Percentiles rank a stretch among this genome's conserved stretches.
These are phyloP conservation scores for Fusarium neocosmosporiellum DNA, from an alignment of 2,329 filamentous ascomycete species.

Conservation along the genomic window DNA sequence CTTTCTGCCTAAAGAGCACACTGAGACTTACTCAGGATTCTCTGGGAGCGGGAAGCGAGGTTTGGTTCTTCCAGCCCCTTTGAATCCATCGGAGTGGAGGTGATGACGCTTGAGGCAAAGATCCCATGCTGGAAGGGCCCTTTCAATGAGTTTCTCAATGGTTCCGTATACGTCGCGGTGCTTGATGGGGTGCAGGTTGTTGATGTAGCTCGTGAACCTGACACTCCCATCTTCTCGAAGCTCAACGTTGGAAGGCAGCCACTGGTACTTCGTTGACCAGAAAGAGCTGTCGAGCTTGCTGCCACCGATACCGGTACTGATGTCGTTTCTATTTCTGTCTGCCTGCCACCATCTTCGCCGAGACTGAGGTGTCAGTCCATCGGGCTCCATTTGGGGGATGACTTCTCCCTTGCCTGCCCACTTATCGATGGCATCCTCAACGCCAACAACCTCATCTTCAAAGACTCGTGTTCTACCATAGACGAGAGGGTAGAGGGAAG, in stretches of 20 bases:
- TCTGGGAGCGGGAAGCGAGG: slow-evolving; percentile 16
- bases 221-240: slow-evolving; percentile 52
- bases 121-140: slow-evolving; percentile 56
- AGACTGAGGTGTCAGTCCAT: neutral
- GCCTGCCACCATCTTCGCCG: neutral
- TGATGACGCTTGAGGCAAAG: slow-evolving; percentile 51
- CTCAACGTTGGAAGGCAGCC: slow-evolving; percentile 46
- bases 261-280: slow-evolving; percentile 47
- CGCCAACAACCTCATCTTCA: slow-evolving; percentile 42
- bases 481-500: slow-evolving; percentile 34
- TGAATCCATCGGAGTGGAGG: slow-evolving; percentile 28
- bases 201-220: slow-evolving; percentile 58
- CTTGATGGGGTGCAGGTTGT: slow-evolving; percentile 56
- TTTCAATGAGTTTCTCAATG: slow-evolving; percentile 51
- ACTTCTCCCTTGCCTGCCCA: slow-evolving; percentile 38
- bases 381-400: slow-evolving; percentile 54
- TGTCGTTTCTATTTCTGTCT: too few species aligned
- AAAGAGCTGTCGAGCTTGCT: slow-evolving; percentile 67
- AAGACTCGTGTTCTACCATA: slow-evolving; percentile 49
- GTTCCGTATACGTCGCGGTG: slow-evolving; percentile 46
- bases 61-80: slow-evolving; percentile 21
- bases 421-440: slow-evolving; percentile 34
- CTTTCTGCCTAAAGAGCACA: rapidly evolving
- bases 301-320: slow-evolving; percentile 54
- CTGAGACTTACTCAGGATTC: slow-evolving; percentile 14